Percentiles rank a stretch among this genome's conserved stretches.
phyloP scores from a whole-genome alignment of 2,329 filamentous ascomycete species.

The Alternaria viburni region DNA sequence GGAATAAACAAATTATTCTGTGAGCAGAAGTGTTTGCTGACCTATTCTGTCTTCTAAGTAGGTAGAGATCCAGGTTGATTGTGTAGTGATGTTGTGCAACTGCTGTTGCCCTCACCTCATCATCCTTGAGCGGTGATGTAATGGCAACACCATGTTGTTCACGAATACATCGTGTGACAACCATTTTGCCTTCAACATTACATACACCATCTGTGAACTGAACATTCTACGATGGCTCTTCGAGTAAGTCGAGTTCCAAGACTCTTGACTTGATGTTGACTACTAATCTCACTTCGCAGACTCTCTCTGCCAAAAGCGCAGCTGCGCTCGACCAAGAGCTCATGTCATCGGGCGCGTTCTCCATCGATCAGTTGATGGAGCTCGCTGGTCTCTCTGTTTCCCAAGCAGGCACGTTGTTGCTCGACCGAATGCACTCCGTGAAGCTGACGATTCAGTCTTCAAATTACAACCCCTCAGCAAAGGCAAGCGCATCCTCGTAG shows the following conservation, averaged over 20 bases:
- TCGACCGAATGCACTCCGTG: neutral
- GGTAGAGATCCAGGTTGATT: too few species aligned
- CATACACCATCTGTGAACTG: neutral
- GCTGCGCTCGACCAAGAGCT: conserved; percentile 90
- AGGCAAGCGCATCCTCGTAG: conserved; percentile 78
- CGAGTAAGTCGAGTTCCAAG: conserved; percentile 2
- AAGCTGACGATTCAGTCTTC: conserved; percentile 63
- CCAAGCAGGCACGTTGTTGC: conserved; percentile 69
- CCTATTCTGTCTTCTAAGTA: too few species aligned
- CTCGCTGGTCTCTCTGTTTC: conserved; percentile 91
- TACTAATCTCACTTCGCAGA: conserved; percentile 59
- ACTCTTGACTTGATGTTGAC: neutral
- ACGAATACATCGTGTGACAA: neutral
- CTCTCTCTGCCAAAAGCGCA: conserved; percentile 84
- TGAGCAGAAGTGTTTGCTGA: too few species aligned
- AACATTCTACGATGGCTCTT: conserved; percentile 17
- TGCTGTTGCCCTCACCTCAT: neutral
- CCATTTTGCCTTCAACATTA: neutral
- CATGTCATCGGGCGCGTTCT: conserved; percentile 88
- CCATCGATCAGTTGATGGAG: conserved; percentile 96
- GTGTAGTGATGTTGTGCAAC: too few species aligned
- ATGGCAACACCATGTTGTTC: conserved; percentile 22
- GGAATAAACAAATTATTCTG: too few species aligned
- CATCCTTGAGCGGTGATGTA: conserved; percentile 37
- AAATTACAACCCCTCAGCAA: conserved; percentile 76